Conservation (phyloP, 2,329 filamentous ascomycete species). For the Zymoseptoria brevis region DNA sequence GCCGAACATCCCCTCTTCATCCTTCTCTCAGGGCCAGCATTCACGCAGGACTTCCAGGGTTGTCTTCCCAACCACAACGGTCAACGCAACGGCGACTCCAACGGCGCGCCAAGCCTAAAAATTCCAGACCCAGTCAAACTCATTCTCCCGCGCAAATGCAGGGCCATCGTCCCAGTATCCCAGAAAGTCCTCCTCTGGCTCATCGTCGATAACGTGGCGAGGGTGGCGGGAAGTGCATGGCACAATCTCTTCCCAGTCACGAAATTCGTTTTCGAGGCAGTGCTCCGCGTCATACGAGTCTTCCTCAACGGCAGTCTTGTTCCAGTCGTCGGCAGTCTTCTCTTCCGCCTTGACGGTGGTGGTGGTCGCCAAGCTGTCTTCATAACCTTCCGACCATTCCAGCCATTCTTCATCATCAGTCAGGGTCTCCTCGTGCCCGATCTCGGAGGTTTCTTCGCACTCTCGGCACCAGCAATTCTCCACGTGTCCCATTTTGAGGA, state of each 20-base stretch:
- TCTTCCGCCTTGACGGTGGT: neutral
- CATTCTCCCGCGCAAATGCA: slow-evolving; percentile 6
- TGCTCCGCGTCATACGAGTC: neutral
- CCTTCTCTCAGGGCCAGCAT: neutral
- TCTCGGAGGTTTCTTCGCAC: slow-evolving; percentile 17
- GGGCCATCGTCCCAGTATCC: slow-evolving; percentile 9
- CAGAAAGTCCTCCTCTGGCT: slow-evolving; percentile 5
- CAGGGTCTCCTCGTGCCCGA: slow-evolving; percentile 10
- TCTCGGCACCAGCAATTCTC: slow-evolving; percentile 24
- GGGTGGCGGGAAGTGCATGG: slow-evolving; percentile 1
- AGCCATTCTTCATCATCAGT: slow-evolving; percentile 14
- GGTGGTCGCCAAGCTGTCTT: neutral
- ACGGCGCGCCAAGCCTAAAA: neutral
- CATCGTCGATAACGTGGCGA: neutral
- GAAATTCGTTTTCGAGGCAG: neutral
- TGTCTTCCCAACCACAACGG: neutral
- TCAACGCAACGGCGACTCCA: neutral
- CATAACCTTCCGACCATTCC: slow-evolving; percentile 11
- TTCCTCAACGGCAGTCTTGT: neutral
- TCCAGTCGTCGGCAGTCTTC: neutral
- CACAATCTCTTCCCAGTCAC: slow-evolving; percentile 7
- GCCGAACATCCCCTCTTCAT: neutral
- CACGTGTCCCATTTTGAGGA: slow-evolving; percentile 25
- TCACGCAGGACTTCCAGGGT: neutral
- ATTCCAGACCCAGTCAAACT: slow-evolving; percentile 7